Percentiles rank a stretch among this genome's conserved stretches.
Conservation (phyloP, 306 rosid species). For the Rosa lucieae region DNA sequence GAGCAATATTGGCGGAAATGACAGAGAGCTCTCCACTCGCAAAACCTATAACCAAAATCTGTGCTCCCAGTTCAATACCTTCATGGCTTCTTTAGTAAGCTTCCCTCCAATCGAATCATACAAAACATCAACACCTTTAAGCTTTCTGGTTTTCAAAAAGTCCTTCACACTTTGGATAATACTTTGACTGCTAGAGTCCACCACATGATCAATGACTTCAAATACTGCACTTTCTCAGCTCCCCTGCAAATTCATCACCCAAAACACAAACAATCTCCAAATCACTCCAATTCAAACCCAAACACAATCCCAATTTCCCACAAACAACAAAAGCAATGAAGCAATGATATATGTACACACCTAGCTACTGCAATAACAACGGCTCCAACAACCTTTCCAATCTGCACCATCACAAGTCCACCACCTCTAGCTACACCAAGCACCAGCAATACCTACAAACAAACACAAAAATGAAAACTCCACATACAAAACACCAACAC, state of each 20-base stretch:
- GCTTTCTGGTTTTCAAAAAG: slow-evolving; percentile 68
- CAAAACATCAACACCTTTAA: slow-evolving; percentile 85
- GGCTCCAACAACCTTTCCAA: slow-evolving; percentile 84
- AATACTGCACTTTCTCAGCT: slow-evolving; percentile 67
- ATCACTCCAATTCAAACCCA: background rate
- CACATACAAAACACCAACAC: background rate
- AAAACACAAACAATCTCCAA: slow-evolving; percentile 16
- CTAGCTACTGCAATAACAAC: slow-evolving; percentile 91
- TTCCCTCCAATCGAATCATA: slow-evolving; percentile 97
- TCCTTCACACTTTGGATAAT: slow-evolving; percentile 66
- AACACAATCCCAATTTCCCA: background rate
- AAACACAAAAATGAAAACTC: background rate
- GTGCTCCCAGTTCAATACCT: slow-evolving; percentile 83
- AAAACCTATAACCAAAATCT: slow-evolving; percentile 87
- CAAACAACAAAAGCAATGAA: background rate
- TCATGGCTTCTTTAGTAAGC: slow-evolving; percentile 67
- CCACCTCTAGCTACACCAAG: slow-evolving; percentile 98
- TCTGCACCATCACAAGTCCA: slow-evolving; percentile 89
- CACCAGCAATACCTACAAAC: slow-evolving; percentile 72
- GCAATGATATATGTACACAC: slow-evolving; percentile 25
- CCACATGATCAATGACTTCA: slow-evolving; percentile 85
- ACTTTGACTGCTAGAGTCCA: slow-evolving; percentile 60
- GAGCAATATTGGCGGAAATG: slow-evolving; percentile 90
- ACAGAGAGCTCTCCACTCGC: slow-evolving; percentile 93
- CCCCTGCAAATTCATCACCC: slow-evolving; percentile 54